phyloP scores from a whole-genome alignment of 2,329 filamentous ascomycete genomes.

The Rosellinia necatrix region DNA sequence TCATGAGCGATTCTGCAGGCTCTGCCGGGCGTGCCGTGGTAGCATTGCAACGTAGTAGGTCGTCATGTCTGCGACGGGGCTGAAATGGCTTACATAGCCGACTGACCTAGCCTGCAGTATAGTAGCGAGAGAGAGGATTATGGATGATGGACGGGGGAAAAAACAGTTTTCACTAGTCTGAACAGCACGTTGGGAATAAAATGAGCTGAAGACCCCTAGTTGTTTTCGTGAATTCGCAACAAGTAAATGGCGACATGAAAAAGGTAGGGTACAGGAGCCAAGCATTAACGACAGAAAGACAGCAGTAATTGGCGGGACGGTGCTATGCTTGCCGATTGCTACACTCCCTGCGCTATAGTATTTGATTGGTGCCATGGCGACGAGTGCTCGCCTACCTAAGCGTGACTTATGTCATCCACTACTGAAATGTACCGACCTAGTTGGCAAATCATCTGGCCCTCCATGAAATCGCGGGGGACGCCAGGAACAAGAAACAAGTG shows the following conservation, averaged over 20 bases:
- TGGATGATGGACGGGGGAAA: not conserved
- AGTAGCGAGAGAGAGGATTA: not conserved
- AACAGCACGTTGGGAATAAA: not conserved
- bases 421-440: conserved; percentile 1
- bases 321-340: not conserved
- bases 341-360: too few relatives aligned
- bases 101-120: too few relatives aligned
- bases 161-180: not conserved
- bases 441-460: conserved; percentile 14
- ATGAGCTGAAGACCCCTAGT: not conserved
- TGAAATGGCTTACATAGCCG: too few relatives aligned
- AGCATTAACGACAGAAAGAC: not conserved
- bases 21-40: not conserved
- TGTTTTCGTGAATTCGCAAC: not conserved
- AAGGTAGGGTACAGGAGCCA: not conserved
- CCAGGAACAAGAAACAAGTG: conserved; percentile 23
- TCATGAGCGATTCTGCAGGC: not conserved
- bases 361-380: not conserved
- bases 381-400: not conserved
- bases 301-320: not conserved
- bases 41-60: conserved; percentile 1
- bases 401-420: not conserved
- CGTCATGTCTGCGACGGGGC: conserved; percentile 23
- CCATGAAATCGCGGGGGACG: conserved; percentile 5
- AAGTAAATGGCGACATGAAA: conserved; percentile 4